These are phyloP conservation scores for Globisporangium radiosum DNA, from an alignment of 352 stramenopile species.

Conservation along the genomic window DNA sequence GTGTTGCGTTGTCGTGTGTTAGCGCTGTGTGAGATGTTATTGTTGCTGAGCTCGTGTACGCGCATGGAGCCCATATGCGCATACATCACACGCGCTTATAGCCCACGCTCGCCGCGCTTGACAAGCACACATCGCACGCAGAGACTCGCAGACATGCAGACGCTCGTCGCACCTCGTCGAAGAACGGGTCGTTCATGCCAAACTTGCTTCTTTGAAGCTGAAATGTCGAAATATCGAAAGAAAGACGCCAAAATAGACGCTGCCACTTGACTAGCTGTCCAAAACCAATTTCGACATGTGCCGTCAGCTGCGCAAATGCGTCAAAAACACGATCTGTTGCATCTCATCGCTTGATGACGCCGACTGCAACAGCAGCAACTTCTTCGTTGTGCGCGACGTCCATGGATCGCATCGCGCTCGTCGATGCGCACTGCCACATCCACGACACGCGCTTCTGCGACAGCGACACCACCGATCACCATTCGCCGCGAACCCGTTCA, in stretches of 20 bases:
- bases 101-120: not conserved
- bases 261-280: no score
- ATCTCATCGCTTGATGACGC: not conserved
- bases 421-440: conserved; percentile 74
- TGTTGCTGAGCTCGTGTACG: not conserved
- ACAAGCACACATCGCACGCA: not conserved
- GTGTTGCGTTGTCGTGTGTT: not conserved
- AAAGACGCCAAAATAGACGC: no score
- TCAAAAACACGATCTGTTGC: no score
- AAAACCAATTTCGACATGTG: no score
- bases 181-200: conserved; percentile 38
- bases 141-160: not conserved
- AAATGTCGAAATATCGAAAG: no score
- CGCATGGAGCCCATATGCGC: not conserved
- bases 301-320: no score
- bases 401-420: conserved; percentile 15
- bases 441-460: conserved; percentile 38
- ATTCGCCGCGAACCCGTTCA: not conserved
- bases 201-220: no score
- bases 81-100: not conserved
- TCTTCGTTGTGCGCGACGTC: not conserved
- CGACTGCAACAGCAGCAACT: not conserved
- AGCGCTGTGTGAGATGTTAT: not conserved
- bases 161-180: conserved; percentile 23
- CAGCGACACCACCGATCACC: not conserved